Evolutionary conservation across 176 grass and related monocot species (phyloP).

Genomic region (Secale cereale): DNA sequence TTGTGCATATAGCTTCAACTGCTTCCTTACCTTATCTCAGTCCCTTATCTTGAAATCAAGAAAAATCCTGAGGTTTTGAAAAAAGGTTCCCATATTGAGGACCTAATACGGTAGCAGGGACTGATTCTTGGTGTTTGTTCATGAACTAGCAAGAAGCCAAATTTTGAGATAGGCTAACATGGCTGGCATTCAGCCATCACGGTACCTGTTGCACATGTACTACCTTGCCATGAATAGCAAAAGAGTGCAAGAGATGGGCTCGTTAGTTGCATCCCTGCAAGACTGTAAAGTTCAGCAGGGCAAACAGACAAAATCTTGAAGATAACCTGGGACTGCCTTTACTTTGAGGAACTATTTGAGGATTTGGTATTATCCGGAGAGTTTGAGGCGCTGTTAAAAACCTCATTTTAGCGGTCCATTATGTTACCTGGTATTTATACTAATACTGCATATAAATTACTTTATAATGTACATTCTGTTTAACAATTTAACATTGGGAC

Average conservation of each 20-base stretch:
- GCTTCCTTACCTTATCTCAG: background rate
- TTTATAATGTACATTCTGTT: background rate
- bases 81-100: background rate
- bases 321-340: background rate
- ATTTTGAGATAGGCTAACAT: background rate
- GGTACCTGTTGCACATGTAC: background rate
- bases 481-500: background rate
- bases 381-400: background rate
- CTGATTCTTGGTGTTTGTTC: background rate
- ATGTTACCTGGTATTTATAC: background rate
- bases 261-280: background rate
- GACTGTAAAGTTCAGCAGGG: background rate
- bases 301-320: constrained; percentile 13
- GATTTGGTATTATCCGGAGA: background rate
- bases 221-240: background rate
- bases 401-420: background rate
- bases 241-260: background rate
- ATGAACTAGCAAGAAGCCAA: constrained; percentile 25
- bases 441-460: background rate
- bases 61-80: background rate
- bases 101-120: background rate
- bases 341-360: background rate
- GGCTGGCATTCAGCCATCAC: background rate
- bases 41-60: background rate
- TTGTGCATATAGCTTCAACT: background rate